These are phyloP conservation scores for Ophiostoma quercus DNA, from an alignment of 2,329 filamentous ascomycete species.

Conservation along the genomic window DNA sequence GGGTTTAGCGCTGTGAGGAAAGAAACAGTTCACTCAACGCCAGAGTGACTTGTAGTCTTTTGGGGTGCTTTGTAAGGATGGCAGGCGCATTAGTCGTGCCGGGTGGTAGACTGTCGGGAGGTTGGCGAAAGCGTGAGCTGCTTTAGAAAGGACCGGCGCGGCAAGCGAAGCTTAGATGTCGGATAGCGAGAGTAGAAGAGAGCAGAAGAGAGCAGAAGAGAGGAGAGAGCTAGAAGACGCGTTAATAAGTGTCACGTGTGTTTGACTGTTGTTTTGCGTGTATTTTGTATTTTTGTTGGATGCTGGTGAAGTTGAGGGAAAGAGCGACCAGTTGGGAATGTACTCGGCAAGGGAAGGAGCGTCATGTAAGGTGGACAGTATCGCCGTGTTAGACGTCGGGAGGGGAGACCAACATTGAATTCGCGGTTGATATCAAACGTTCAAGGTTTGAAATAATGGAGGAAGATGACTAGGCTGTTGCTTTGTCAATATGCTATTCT, in stretches of 20 bases:
- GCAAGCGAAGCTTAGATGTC: background rate
- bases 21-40: conserved; percentile 1
- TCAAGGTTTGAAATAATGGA: background rate
- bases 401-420: conserved; percentile 1
- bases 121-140: background rate
- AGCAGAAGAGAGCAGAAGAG: background rate
- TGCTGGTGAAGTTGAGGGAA: background rate
- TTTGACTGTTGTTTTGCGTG: background rate
- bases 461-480: background rate
- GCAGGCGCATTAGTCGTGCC: conserved; percentile 12
- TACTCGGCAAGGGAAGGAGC: too few relatives aligned
- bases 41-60: conserved; percentile 1
- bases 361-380: background rate
- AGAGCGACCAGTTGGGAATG: background rate
- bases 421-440: background rate
- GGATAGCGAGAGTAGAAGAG: too few relatives aligned
- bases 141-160: background rate
- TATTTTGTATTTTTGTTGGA: background rate
- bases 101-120: background rate
- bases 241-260: background rate
- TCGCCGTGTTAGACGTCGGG: background rate
- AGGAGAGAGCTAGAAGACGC: background rate
- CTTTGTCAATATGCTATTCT: background rate
- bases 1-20: background rate
- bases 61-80: background rate